Conservation (phyloP, 2,329 filamentous ascomycete genomes). For the Penicillium oxalicum region DNA sequence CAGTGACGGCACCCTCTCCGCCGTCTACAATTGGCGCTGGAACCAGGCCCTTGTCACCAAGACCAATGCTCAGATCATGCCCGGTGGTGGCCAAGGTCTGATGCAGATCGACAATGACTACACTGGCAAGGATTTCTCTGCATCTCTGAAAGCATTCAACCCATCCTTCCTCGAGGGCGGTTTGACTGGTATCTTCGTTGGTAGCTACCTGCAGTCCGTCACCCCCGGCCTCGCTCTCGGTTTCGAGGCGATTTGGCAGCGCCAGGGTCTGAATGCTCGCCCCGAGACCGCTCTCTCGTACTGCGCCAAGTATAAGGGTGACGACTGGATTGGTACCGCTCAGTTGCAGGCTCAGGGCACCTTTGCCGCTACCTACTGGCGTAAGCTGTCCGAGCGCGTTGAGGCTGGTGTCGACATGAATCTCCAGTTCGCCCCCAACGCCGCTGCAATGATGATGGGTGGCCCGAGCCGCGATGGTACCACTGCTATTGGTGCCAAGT, state of each 20-base stretch:
- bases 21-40: slow-evolving; percentile 92
- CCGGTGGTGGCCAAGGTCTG: slow-evolving; percentile 74
- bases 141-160: slow-evolving; percentile 88
- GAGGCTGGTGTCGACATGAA: slow-evolving; percentile 95
- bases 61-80: slow-evolving; percentile 76
- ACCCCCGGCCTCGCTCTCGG: slow-evolving; percentile 83
- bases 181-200: slow-evolving; percentile 90
- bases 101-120: slow-evolving; percentile 95
- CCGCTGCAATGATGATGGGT: slow-evolving; percentile 66
- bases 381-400: slow-evolving; percentile 84
- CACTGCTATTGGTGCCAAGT: slow-evolving; percentile 90
- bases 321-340: slow-evolving; percentile 87
- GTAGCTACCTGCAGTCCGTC: slow-evolving; percentile 88
- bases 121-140: slow-evolving; percentile 85
- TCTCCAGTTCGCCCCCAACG: slow-evolving; percentile 67
- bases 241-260: slow-evolving; percentile 90
- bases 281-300: slow-evolving; percentile 92
- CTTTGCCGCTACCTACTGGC: slow-evolving; percentile 90
- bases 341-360: slow-evolving; percentile 85
- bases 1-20: slow-evolving; percentile 80
- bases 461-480: slow-evolving; percentile 77
- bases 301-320: slow-evolving; percentile 81
- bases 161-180: slow-evolving; percentile 90
- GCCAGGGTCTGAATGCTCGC: slow-evolving; percentile 71
- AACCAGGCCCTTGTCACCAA: slow-evolving; percentile 74